Base-by-base conservation (phyloP, 345 rosid genomes). In the Mallotus nudiflorus region DNA sequence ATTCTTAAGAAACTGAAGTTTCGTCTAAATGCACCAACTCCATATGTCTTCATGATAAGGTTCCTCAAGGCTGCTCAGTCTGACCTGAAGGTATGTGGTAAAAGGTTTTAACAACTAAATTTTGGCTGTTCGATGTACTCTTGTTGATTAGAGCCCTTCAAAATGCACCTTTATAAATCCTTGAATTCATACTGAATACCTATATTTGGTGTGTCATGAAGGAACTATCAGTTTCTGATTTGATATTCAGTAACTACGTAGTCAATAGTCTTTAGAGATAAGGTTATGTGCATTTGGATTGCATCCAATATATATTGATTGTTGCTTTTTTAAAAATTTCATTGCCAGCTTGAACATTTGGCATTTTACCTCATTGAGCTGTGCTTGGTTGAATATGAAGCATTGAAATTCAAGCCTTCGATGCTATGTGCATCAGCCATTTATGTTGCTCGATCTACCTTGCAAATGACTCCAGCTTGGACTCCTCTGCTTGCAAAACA, bases 21-120 rank as follows among this genome's bases (percentile, higher is more conserved):
- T 62, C 96, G 97, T 65, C 82, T 95, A 48, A 95, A 95, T 78
- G 72, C 76, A 29, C 92, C 99, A 37, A 92, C 99, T 44, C 86
- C 95, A 5, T 92, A 95, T 69, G 97, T 92, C 71, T 95, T 95
- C 87, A 85, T 90, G 97, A 73, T 92, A 70, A 87, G 97, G 76
- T 95, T 95, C 80, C 88, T 95, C 42, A 95, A 90, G 85, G 97
- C 96, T 82, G 96, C 99, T 75, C 89, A 79, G 72, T 84, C 97
- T 37, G 89, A 91, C 76, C 72, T 72, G 62, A 82, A 82, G 93
- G 99, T 91, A 78, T 29, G 62, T 7, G 4, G 25, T 62, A 60
- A 27, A 50, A 71, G 45, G 57, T 60, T 62, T 46, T 49, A 22
- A 25, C 13, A 6, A 3, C 24, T 56, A 33, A 20, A 48, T 52